These are phyloP conservation scores for Dictyostelium citrinum DNA, from an alignment of 78 protist species.

Conservation along the genomic window DNA sequence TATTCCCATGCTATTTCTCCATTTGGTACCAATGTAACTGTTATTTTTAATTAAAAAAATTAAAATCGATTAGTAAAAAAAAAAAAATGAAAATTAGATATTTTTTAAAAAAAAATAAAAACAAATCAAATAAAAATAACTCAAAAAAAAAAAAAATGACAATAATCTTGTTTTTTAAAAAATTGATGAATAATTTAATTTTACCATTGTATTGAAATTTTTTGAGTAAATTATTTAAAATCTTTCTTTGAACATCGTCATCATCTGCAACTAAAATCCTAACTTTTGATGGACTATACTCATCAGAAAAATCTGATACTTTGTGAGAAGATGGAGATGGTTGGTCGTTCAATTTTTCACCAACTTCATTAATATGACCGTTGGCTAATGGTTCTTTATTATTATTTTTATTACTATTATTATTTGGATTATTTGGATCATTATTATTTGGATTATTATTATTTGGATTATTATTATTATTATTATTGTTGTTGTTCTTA, in stretches of 20 bases:
- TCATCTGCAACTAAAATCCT: conserved; percentile 29
- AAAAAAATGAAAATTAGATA: not conserved
- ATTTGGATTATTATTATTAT: not conserved
- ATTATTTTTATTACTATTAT: not conserved
- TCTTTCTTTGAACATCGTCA: conserved; percentile 37
- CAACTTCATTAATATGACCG: not conserved
- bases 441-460: too few relatives aligned
- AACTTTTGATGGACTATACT: conserved; percentile 23
- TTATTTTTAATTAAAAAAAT: too few relatives aligned
- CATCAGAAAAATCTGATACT: not conserved
- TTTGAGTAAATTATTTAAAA: conserved; percentile 22
- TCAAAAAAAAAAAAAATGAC: not conserved
- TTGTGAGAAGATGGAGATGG: not conserved
- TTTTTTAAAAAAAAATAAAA: too few relatives aligned
- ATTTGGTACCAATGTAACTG: conserved; percentile 52
- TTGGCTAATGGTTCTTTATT: not conserved
- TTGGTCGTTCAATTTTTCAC: not conserved
- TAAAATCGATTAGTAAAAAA: not conserved
- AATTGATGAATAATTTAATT: not conserved
- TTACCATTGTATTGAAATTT: conserved; percentile 40
- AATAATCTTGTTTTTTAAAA: not conserved
- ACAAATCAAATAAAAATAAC: too few relatives aligned
- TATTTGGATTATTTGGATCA: too few relatives aligned
- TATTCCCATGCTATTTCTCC: conserved; percentile 73
- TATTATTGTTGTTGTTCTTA: not conserved